phyloP scores from a whole-genome alignment of 495 filamentous ascomycete species.

The Xylaria bambusicola region DNA sequence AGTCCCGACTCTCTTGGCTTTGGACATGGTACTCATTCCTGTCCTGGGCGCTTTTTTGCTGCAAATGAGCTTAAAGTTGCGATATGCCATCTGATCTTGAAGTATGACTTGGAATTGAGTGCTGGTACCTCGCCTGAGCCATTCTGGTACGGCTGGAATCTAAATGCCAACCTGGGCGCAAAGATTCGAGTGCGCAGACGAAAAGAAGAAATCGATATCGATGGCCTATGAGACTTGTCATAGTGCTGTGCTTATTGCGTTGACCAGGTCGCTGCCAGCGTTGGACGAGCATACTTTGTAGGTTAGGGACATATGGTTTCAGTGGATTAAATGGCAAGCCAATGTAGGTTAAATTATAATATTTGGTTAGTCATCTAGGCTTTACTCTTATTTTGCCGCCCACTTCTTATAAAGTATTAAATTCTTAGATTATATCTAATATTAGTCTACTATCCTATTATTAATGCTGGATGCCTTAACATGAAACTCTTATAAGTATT shows the following conservation, averaged over 20 bases:
- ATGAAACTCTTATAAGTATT: too few relatives aligned
- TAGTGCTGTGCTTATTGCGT: background rate
- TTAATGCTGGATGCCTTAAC: too few relatives aligned
- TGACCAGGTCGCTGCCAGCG: too few relatives aligned
- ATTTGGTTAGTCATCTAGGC: too few relatives aligned
- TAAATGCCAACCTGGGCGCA: background rate
- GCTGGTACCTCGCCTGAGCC: background rate
- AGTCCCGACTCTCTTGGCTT: slow-evolving; percentile 39
- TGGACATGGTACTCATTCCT: slow-evolving; percentile 41
- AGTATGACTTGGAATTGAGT: slow-evolving; percentile 43
- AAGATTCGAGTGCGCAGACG: slow-evolving; percentile 8
- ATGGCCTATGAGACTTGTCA: slow-evolving; percentile 3
- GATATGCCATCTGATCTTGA: slow-evolving; percentile 38
- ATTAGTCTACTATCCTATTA: too few relatives aligned
- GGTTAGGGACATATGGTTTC: too few relatives aligned
- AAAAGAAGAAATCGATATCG: slow-evolving; percentile 11
- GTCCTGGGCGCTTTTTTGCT: slow-evolving; percentile 48
- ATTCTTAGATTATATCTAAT: too few relatives aligned
- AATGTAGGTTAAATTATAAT: too few relatives aligned
- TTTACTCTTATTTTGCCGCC: too few relatives aligned
- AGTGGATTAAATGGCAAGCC: too few relatives aligned
- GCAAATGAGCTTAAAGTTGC: slow-evolving; percentile 43
- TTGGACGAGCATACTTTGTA: too few relatives aligned
- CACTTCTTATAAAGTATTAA: too few relatives aligned
- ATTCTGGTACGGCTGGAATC: background rate